Percentiles rank a stretch among this genome's conserved stretches.
Evolutionary conservation across 140 eudicot genomes (phyloP).

Genomic region (Stevia rebaudiana): DNA sequence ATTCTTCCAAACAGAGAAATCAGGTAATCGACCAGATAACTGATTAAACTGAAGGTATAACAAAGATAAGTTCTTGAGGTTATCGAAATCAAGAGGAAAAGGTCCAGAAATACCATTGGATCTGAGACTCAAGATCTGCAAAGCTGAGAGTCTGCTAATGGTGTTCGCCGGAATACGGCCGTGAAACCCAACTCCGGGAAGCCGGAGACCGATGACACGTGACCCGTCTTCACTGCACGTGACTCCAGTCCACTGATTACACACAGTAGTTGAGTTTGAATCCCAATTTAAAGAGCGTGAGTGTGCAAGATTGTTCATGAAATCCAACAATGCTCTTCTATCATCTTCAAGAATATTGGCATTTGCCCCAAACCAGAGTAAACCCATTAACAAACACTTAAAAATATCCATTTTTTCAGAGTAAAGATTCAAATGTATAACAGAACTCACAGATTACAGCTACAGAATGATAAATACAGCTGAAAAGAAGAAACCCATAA

Average conservation of each 20-base stretch:
- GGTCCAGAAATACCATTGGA: constrained; percentile 73
- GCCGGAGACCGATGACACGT: constrained; percentile 62
- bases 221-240: constrained; percentile 68
- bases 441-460: neutral
- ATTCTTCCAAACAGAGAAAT: constrained; percentile 78
- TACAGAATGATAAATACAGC: neutral
- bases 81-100: constrained; percentile 60
- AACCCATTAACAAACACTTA: constrained; percentile 41
- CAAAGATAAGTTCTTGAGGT: constrained; percentile 48
- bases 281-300: constrained; percentile 64
- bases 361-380: constrained; percentile 29
- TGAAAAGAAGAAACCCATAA: constrained; percentile 15
- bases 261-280: constrained; percentile 39
- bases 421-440: neutral
- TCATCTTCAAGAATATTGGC: constrained; percentile 55
- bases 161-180: constrained; percentile 78
- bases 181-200: constrained; percentile 84
- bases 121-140: constrained; percentile 91
- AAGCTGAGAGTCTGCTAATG: constrained; percentile 57
- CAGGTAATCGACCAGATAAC: constrained; percentile 65
- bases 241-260: constrained; percentile 85
- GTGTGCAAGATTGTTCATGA: constrained; percentile 53
- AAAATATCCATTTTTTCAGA: constrained; percentile 33
- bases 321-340: constrained; percentile 73
- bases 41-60: constrained; percentile 73